Evolutionary conservation across 2,329 filamentous ascomycete genomes (phyloP), one percentile per base, ranked within the genome.

Genomic region (Drechslerella coelobrocha): DNA sequence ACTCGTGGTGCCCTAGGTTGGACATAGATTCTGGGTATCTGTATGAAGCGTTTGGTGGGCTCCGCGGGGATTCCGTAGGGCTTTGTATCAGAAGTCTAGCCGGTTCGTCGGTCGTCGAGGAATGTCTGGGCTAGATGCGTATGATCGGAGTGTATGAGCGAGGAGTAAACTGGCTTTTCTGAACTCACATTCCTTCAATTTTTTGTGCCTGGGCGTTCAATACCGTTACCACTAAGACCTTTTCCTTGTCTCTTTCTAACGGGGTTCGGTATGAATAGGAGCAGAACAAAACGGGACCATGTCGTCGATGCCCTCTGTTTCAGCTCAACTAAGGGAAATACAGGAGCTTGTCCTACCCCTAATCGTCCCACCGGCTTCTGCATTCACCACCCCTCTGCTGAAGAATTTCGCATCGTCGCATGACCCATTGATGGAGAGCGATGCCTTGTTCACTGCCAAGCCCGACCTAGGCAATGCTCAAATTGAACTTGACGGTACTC

Each of bases 321-420:
- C 61, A 26, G 61, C 48, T 1, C 61, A 72, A 34, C 34, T 65
- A 9, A 61, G 50, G 55, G 68, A 66, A n/a, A 45, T 66, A n/a
- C 60, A 66, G 48, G 61, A 65, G 14, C 47, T 55, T 2, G 34
- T 75, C 34, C 59, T 75, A 19, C 74, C 74, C 12, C 66, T 73
- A 31, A 56, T 75, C 27, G 53, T 73, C 29, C 75, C 75, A 27
- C 51, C 74, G 2, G 62, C 74, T 2, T 37, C 63, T 23, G 56
- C 73, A 1, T 75, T 75, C 54, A 74, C 68, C 1, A 68, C 74
- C 19, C 75, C 75, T 12, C 72, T 76, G 19, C 69, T 76, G n/a
- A 73, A 75, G 41, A 50, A 57, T 31, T 73, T 75, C 59, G 73
- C 73, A 7, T 55, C 56, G 34, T 34, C 73, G 48, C 75, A 75